phyloP scores from a whole-genome alignment of 495 filamentous ascomycete species.

The Talaromyces liani region DNA sequence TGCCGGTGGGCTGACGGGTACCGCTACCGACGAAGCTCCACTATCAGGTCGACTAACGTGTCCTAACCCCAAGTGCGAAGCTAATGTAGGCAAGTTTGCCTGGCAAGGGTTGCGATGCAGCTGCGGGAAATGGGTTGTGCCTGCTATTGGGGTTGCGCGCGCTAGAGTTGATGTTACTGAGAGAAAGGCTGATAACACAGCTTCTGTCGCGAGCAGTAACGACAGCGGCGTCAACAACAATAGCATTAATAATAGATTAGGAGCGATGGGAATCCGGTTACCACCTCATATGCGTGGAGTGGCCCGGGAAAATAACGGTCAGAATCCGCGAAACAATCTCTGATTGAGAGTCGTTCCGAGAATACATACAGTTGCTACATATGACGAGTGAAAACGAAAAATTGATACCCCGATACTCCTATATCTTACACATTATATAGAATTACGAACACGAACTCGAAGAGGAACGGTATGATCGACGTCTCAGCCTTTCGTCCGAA shows the following conservation, averaged over 20 bases:
- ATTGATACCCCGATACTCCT: background rate
- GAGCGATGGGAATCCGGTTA: slow-evolving; percentile 29
- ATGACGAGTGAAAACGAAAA: background rate
- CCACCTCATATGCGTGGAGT: slow-evolving; percentile 29
- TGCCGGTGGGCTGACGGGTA: slow-evolving; percentile 3
- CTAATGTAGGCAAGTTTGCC: slow-evolving; percentile 83
- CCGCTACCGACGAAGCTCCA: slow-evolving; percentile 51
- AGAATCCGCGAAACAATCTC: slow-evolving; percentile 6
- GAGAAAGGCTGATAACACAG: slow-evolving; percentile 6
- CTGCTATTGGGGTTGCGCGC: slow-evolving; percentile 79
- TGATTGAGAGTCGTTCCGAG: background rate
- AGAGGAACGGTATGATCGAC: background rate
- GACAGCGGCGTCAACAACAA: slow-evolving; percentile 11
- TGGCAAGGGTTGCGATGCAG: slow-evolving; percentile 95
- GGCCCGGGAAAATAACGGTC: background rate
- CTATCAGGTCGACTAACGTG: slow-evolving; percentile 79
- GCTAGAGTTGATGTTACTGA: slow-evolving; percentile 64
- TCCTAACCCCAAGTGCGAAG: slow-evolving; percentile 64
- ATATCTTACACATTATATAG: background rate
- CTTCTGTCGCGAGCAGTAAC: slow-evolving; percentile 7
- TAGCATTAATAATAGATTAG: slow-evolving; percentile 15
- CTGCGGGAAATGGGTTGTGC: slow-evolving; percentile 83
- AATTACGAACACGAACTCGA: background rate
- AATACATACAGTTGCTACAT: background rate
- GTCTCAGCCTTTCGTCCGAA: background rate